Evolutionary conservation across 2,329 filamentous ascomycete species (phyloP).

Genomic region (Fusarium haematococcum): DNA sequence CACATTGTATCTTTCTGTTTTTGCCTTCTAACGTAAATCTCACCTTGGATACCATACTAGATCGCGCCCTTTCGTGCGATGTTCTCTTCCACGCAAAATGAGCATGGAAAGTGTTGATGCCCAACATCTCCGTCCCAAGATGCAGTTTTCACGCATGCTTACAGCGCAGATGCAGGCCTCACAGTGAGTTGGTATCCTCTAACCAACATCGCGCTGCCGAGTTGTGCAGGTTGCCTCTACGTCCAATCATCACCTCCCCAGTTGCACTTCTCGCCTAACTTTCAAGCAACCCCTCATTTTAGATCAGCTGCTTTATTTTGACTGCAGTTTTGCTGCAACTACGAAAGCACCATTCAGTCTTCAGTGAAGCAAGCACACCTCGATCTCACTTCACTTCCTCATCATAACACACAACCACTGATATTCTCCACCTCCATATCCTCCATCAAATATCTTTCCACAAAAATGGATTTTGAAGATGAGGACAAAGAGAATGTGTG

Average conservation of each 20-base stretch:
- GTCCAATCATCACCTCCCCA: not conserved
- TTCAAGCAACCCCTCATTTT: not conserved
- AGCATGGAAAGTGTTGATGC: not conserved
- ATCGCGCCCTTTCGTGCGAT: not conserved
- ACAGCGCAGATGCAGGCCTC: not conserved
- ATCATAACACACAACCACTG: not conserved
- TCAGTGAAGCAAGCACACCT: not conserved
- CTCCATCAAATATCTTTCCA: not conserved
- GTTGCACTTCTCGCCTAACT: not conserved
- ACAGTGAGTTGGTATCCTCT: not conserved
- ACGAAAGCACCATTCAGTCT: not conserved
- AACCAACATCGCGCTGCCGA: not conserved
- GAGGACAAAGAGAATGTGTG: not conserved
- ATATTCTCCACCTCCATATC: not conserved
- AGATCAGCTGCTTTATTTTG: not conserved
- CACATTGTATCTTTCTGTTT: not conserved
- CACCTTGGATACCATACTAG: not conserved
- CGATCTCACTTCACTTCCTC: not conserved
- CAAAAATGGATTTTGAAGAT: not conserved
- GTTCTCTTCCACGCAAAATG: not conserved
- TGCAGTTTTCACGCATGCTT: not conserved
- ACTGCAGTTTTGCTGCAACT: not conserved
- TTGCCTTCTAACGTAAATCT: not conserved
- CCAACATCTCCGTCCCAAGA: not conserved
- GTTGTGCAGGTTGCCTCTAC: not conserved